Evolutionary conservation across 306 rosid species (phyloP).

Genomic region (Rosa rugosa): DNA sequence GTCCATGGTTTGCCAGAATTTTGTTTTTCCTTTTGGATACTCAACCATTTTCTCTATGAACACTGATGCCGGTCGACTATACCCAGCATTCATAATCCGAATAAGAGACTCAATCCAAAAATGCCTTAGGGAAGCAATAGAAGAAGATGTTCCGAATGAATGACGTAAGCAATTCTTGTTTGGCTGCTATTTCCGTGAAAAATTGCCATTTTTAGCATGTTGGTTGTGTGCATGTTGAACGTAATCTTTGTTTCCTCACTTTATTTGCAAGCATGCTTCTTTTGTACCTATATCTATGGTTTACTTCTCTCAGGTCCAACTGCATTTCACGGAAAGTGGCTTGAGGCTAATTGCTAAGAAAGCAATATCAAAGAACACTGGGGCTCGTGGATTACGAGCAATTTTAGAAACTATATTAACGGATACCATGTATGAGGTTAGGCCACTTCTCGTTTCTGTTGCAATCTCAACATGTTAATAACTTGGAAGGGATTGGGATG

Average conservation of each 20-base stretch:
- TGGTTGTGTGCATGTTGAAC: conserved; percentile 17
- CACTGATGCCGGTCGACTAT: too few relatives aligned
- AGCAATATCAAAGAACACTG: conserved; percentile 84
- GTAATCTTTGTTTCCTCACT: conserved; percentile 11
- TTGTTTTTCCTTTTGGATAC: too few relatives aligned
- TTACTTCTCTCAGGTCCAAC: conserved; percentile 67
- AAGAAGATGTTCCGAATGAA: conserved; percentile 90
- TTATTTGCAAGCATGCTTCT: conserved; percentile 15
- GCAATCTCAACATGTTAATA: not conserved
- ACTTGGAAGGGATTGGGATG: not conserved
- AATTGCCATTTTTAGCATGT: not conserved
- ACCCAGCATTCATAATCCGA: too few relatives aligned
- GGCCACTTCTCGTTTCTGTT: conserved; percentile 22
- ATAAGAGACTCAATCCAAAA: conserved; percentile 38
- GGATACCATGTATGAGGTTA: conserved; percentile 96
- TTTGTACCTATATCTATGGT: conserved; percentile 20
- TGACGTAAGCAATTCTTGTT: conserved; percentile 51
- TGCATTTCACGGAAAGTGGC: conserved; percentile 65
- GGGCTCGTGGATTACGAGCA: conserved; percentile 88
- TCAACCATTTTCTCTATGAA: too few relatives aligned
- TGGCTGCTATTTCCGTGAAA: not conserved
- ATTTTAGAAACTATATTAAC: conserved; percentile 77
- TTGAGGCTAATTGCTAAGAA: conserved; percentile 70
- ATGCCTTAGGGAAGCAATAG: conserved; percentile 97
- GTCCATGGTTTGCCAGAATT: too few relatives aligned